phyloP scores from a whole-genome alignment of 163 green algal species.

The Prototheca stagnorum region DNA sequence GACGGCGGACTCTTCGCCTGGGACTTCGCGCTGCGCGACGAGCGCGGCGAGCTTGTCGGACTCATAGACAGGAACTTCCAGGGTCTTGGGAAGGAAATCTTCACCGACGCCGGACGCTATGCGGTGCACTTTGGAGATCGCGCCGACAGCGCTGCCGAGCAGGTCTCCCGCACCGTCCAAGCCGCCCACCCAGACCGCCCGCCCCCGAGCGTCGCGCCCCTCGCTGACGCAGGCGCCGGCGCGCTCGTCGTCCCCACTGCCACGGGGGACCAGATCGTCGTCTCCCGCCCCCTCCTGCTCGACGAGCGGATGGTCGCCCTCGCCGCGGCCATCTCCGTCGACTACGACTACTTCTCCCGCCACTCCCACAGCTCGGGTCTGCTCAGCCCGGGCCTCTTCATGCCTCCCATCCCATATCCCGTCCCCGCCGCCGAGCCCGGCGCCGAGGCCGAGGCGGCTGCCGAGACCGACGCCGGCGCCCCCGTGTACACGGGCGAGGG shows the following conservation, averaged over 20 bases:
- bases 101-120: slow-evolving; percentile 78
- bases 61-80: slow-evolving; percentile 69
- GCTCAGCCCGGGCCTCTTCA: slow-evolving; percentile 12
- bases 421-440: not conserved
- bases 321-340: slow-evolving; percentile 57
- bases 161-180: slow-evolving; percentile 9
- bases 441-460: slow-evolving; percentile 1
- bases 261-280: slow-evolving; percentile 60
- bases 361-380: slow-evolving; percentile 31
- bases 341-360: slow-evolving; percentile 51
- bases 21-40: slow-evolving; percentile 75
- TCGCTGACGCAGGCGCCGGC: slow-evolving; percentile 41
- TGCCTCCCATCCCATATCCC: slow-evolving; percentile 22
- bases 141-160: slow-evolving; percentile 22
- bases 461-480: not conserved
- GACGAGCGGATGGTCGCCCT: slow-evolving; percentile 57
- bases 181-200: slow-evolving; percentile 31
- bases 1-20: slow-evolving; percentile 61
- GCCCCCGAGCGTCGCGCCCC: slow-evolving; percentile 30
- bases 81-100: slow-evolving; percentile 71
- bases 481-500: not conserved
- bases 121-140: slow-evolving; percentile 61
- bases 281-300: slow-evolving; percentile 42
- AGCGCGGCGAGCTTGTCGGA: slow-evolving; percentile 38
- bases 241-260: slow-evolving; percentile 38